phyloP scores from a whole-genome alignment of 257 asterid species.

The Parsonsia alboflavescens region DNA sequence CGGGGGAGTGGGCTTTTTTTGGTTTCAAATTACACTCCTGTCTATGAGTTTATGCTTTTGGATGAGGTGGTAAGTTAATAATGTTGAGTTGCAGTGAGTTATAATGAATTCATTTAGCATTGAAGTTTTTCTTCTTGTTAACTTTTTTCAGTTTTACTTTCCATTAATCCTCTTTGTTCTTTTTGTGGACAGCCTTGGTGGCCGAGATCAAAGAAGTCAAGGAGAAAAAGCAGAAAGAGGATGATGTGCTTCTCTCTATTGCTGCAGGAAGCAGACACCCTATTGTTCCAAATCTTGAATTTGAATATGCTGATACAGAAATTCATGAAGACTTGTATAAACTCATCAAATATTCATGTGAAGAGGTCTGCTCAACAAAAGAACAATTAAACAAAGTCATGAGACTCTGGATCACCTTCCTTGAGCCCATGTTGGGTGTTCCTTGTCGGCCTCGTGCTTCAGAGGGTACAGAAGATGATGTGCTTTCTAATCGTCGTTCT shows the following conservation, averaged over 20 bases:
- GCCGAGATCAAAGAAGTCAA: conserved; percentile 85
- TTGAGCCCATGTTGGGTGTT: conserved; percentile 82
- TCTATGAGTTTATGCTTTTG: neutral
- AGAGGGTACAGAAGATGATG: conserved; percentile 48
- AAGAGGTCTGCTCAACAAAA: conserved; percentile 90
- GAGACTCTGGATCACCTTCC: conserved; percentile 80
- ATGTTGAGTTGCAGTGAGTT: neutral
- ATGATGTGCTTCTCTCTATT: conserved; percentile 57
- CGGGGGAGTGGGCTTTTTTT: neutral
- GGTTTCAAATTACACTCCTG: neutral
- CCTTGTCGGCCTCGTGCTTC: conserved; percentile 44
- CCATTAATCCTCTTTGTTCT: conserved; percentile 16
- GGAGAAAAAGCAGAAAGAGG: conserved; percentile 81
- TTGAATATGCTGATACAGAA: conserved; percentile 64
- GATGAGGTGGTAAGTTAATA: neutral
- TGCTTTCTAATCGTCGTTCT: conserved; percentile 33
- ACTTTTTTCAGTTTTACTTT: conserved; percentile 15
- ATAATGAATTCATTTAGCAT: neutral
- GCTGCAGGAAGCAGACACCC: conserved; percentile 84
- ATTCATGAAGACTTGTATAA: conserved; percentile 80
- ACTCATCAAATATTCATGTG: conserved; percentile 80
- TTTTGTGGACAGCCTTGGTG: conserved; percentile 55
- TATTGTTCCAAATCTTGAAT: conserved; percentile 66
- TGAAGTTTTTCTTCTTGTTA: neutral
- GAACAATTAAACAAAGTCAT: conserved; percentile 77